Percentiles rank a stretch among this genome's conserved stretches.
Conservation (phyloP, 139 green algal species). For the Zygnema circumcarinatum region DNA sequence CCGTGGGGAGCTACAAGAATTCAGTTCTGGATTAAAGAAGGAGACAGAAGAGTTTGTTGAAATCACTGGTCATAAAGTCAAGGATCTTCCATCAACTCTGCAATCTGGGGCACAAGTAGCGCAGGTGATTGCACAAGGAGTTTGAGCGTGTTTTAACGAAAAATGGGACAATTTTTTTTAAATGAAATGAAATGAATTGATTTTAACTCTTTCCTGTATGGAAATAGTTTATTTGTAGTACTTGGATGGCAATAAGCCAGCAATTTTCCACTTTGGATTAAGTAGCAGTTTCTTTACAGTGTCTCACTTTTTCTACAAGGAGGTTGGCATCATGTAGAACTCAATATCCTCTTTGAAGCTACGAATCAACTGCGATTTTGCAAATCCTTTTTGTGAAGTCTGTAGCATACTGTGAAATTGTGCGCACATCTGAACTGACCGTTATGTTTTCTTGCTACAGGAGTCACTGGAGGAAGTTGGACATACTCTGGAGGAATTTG, state of each 20-base stretch:
- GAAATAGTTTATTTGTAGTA: no score
- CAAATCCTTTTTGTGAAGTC: no score
- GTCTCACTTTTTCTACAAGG: no score
- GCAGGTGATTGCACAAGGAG: slow-evolving; percentile 40
- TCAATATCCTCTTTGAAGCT: no score
- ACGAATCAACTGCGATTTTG: no score
- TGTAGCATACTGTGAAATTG: no score
- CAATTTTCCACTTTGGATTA: no score
- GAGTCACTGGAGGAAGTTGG: slow-evolving; percentile 49
- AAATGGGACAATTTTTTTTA: neutral
- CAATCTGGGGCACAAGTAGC: slow-evolving; percentile 32
- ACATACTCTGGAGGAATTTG: slow-evolving; percentile 54
- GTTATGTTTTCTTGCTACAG: slow-evolving; percentile 23
- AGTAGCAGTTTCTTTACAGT: no score
- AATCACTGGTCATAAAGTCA: slow-evolving; percentile 20
- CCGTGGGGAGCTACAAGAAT: slow-evolving; percentile 57
- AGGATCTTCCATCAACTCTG: slow-evolving; percentile 39
- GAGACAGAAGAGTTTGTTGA: slow-evolving; percentile 55
- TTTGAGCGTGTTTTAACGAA: neutral
- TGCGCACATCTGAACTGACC: no score
- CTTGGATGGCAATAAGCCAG: no score
- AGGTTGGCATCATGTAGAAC: no score
- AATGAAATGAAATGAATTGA: slow-evolving; percentile 1
- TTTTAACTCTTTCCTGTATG: no score
- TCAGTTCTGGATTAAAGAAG: slow-evolving; percentile 56